Percentiles rank a stretch among this genome's conserved stretches.
Conservation (phyloP, 805 yeast genomes). For the Metschnikowia aberdeeniae region DNA sequence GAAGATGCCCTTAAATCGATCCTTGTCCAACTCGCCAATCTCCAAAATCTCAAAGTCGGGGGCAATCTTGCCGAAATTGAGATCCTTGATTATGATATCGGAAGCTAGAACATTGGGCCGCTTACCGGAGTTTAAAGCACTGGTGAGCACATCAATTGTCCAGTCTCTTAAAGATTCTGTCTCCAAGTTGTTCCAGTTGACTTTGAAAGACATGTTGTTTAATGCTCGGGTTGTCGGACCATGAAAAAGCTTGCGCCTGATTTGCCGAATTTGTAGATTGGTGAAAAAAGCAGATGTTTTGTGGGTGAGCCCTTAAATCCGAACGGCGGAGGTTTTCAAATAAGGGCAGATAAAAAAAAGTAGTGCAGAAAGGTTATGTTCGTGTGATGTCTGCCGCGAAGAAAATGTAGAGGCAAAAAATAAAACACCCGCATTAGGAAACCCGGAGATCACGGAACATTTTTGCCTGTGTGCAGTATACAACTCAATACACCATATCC, state of each 20-base stretch:
- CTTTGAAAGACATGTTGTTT: conserved; percentile 63
- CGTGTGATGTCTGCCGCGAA: conserved; percentile 5
- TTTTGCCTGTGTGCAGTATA: not conserved
- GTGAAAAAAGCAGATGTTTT: no score
- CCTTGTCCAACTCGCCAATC: conserved; percentile 74
- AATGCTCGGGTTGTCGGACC: not conserved
- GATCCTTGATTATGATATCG: conserved; percentile 60
- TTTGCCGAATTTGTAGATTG: not conserved
- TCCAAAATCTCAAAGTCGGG: conserved; percentile 77
- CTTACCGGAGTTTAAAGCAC: conserved; percentile 69
- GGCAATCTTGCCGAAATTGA: conserved; percentile 68
- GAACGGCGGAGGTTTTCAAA: not conserved
- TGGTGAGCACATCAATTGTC: conserved; percentile 62
- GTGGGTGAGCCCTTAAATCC: not conserved
- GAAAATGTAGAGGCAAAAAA: not conserved
- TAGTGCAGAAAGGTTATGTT: conserved; percentile 2
- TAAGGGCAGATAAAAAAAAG: not conserved
- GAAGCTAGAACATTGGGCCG: conserved; percentile 69
- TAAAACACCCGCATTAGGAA: not conserved
- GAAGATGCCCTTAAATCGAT: conserved; percentile 77
- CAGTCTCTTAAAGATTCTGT: conserved; percentile 57
- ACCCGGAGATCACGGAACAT: conserved; percentile 4
- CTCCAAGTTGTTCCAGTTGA: conserved; percentile 74
- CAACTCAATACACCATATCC: no score
- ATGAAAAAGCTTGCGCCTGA: not conserved